Conservation (phyloP, 1,139 yeast genomes). For the Nakaseomyces bracarensis region DNA sequence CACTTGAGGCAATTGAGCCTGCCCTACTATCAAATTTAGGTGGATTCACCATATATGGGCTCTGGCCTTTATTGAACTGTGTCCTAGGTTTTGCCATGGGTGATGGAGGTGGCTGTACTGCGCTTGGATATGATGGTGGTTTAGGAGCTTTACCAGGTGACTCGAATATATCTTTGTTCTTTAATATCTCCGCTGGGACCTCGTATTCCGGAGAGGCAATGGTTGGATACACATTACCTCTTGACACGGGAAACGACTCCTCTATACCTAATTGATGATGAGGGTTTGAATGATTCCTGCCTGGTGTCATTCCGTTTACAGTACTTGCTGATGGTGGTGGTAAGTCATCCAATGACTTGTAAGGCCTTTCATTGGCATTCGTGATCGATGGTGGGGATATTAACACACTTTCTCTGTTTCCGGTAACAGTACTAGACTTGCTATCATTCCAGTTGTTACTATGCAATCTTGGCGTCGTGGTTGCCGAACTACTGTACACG, state of each 20-base stretch:
- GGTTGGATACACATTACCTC: neutral
- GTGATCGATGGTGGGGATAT: conserved; percentile 1
- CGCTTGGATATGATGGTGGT: conserved; percentile 45
- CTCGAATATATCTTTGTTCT: conserved; percentile 32
- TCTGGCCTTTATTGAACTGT: neutral
- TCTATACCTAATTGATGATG: neutral
- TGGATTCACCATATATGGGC: conserved; percentile 1
- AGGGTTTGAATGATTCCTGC: neutral
- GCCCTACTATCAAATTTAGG: conserved; percentile 4
- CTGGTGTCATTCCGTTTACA: neutral
- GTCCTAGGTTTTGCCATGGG: conserved; percentile 10
- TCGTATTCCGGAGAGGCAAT: neutral
- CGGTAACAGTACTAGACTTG: neutral
- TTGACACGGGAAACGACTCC: conserved; percentile 8
- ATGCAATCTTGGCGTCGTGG: conserved; percentile 1
- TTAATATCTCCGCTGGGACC: conserved; percentile 10
- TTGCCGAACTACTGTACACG: conserved; percentile 7
- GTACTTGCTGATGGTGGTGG: neutral
- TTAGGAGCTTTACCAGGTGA: conserved; percentile 60
- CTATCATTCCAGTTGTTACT: neutral
- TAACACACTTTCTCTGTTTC: neutral
- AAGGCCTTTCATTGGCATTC: neutral
- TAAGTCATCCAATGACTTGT: conserved; percentile 43
- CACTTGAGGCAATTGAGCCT: conserved; percentile 4
- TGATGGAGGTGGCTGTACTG: conserved; percentile 34